These are phyloP conservation scores for Xylaria castorea DNA, from an alignment of 495 filamentous ascomycete species.

Conservation along the genomic window DNA sequence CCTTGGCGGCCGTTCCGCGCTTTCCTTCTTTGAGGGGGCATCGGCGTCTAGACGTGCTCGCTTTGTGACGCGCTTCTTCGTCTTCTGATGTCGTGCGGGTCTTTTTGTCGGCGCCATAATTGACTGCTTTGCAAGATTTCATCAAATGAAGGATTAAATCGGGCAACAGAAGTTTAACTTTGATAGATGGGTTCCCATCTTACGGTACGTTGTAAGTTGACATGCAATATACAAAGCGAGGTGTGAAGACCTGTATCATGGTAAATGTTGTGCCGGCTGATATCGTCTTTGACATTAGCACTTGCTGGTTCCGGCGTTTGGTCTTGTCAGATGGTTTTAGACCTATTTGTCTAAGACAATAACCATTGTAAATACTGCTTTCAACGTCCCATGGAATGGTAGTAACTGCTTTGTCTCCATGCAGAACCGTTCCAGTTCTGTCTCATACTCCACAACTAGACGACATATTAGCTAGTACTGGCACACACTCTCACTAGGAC, in stretches of 20 bases:
- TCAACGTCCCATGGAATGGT: constrained; percentile 10
- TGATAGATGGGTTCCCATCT: background rate
- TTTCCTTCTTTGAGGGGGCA: background rate
- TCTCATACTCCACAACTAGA: background rate
- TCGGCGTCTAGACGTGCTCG: background rate
- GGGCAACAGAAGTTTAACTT: background rate
- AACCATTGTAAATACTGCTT: constrained; percentile 15
- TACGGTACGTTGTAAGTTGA: background rate
- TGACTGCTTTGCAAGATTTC: background rate
- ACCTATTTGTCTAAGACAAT: constrained; percentile 18
- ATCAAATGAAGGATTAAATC: background rate
- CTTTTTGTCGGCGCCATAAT: constrained; percentile 13
- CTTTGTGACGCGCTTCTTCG: background rate
- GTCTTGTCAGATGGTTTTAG: background rate
- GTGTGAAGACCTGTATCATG: background rate
- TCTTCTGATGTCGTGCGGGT: background rate
- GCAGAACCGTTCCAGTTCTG: background rate
- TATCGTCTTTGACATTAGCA: constrained; percentile 9
- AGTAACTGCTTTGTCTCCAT: background rate
- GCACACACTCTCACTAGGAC: background rate
- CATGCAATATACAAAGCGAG: no score
- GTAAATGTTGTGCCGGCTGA: background rate
- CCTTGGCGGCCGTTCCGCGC: background rate
- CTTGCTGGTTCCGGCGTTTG: constrained; percentile 10
- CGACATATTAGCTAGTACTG: background rate